Conservation (phyloP, 805 yeast genomes). For the Ogataea saltuana region DNA sequence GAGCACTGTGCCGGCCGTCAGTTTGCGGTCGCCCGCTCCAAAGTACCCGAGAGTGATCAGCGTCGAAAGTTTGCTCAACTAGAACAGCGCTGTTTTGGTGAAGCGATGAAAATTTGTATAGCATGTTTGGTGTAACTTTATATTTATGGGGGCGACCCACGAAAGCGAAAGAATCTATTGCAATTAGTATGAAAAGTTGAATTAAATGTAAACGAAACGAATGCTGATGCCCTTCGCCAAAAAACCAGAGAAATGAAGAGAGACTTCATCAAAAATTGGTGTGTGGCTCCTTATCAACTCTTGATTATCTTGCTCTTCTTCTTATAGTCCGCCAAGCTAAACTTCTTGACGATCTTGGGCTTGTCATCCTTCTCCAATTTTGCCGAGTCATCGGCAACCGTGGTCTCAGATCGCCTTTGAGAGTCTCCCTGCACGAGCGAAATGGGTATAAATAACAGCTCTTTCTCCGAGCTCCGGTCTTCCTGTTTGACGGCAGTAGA, state of each 20-base stretch:
- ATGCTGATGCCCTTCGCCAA: slow-evolving; percentile 1
- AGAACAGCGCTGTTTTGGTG: not conserved
- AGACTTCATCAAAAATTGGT: no score
- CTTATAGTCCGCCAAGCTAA: slow-evolving; percentile 75
- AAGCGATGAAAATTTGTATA: no score
- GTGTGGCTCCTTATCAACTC: slow-evolving; percentile 9
- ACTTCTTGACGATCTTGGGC: slow-evolving; percentile 51
- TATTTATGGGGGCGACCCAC: no score
- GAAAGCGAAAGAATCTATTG: slow-evolving; percentile 3
- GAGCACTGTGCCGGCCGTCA: slow-evolving; percentile 4
- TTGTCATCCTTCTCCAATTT: slow-evolving; percentile 22
- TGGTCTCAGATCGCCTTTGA: slow-evolving; percentile 13
- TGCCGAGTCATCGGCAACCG: slow-evolving; percentile 10
- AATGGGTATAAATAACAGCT: slow-evolving; percentile 19
- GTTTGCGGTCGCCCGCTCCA: slow-evolving; percentile 2
- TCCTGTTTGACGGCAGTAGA: slow-evolving; percentile 1
- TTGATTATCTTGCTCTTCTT: slow-evolving; percentile 38
- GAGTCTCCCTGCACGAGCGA: slow-evolving; percentile 14
- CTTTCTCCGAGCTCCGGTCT: slow-evolving; percentile 3
- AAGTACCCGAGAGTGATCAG: slow-evolving; percentile 23
- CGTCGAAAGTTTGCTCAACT: slow-evolving; percentile 32
- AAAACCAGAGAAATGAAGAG: not conserved
- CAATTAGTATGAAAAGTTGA: not conserved
- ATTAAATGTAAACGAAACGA: slow-evolving; percentile 9
- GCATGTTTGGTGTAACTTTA: no score